Base-by-base conservation (phyloP, 1,284 basidiomycete species). In the Gomphus bonarii region DNA sequence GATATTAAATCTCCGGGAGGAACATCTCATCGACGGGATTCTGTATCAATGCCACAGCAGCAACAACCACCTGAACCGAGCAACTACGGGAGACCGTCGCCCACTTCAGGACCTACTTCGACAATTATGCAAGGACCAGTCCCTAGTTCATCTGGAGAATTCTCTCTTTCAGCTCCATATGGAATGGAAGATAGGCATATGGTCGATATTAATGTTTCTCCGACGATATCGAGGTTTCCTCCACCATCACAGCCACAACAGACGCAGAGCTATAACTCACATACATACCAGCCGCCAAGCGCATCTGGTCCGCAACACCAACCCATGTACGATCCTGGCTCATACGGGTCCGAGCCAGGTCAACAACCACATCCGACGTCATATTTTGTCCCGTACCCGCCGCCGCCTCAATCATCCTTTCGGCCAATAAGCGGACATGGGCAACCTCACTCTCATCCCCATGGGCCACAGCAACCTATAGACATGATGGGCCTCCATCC, bases 401-500 rank as follows among this genome's bases (percentile, higher is more conserved):
- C 50, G 3, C 33, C 50, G 18, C 33, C 33, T 22, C 25, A 36
- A 22, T n/a, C 54, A 28, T 10, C n/a, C 28, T 44, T 33, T 49
- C 31, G 33, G 14, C 3, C n/a, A 10, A 49, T 55, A 1, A 38
- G 40, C 28, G 54, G 47, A 14, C 43, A 55, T 30, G 47, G 43
- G 12, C 36, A 22, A 16, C 14, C 52, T 8, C 38, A 40, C 16
- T 3, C 38, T 14, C 38, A 40, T 14, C n/a, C 46, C 11, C 50
- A 51, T 36, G 10, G 28, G 1, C 25, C 42, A 33, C 42, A 54
- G 12, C 35, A 28, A 14, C 36, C 33, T 14, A 16, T 48, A 25
- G 44, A 55, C 14, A 55, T 55, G 46, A 48, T 55, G 54, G 46
- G 22, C 11, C 40, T 55, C 16, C 33, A 49, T 10, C 46, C 25